Evolutionary conservation across 495 filamentous ascomycete genomes (phyloP).

Genomic region (Paragyromitra xinjiangensis): DNA sequence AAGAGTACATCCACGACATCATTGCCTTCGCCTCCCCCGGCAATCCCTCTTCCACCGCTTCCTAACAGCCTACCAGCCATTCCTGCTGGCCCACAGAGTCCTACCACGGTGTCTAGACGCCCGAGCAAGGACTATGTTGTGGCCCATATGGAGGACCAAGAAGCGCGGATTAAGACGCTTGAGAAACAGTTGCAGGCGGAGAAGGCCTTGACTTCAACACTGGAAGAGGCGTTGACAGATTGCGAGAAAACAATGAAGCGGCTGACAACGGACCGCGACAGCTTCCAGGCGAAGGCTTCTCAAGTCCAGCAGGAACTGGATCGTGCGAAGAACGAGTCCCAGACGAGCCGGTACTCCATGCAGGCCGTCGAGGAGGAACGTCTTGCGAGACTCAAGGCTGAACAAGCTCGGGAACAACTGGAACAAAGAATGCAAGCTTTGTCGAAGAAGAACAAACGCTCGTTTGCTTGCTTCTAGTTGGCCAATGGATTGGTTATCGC

Average conservation of each 20-base stretch:
- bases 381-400: slow-evolving; percentile 83
- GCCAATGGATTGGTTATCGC: slow-evolving; percentile 7
- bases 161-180: slow-evolving; percentile 91
- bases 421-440: slow-evolving; percentile 95
- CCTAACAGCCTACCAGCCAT: slow-evolving; percentile 66
- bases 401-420: slow-evolving; percentile 83
- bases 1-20: slow-evolving; percentile 85
- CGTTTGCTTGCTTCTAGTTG: slow-evolving; percentile 91
- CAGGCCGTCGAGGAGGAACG: slow-evolving; percentile 95
- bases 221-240: slow-evolving; percentile 94
- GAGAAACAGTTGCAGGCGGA: slow-evolving; percentile 97
- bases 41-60: slow-evolving; percentile 92
- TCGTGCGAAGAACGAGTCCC: slow-evolving; percentile 68
- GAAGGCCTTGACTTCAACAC: slow-evolving; percentile 91
- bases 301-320: slow-evolving; percentile 79
- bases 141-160: slow-evolving; percentile 86
- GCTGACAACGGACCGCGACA: slow-evolving; percentile 73
- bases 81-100: slow-evolving; percentile 61
- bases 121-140: slow-evolving; percentile 79
- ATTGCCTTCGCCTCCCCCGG: slow-evolving; percentile 86
- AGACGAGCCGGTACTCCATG: slow-evolving; percentile 78
- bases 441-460: slow-evolving; percentile 92
- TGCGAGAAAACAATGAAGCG: slow-evolving; percentile 75
- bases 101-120: slow-evolving; percentile 66
- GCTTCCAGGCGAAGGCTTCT: slow-evolving; percentile 82